Conservation (phyloP, 257 asterid species). For the Solanum arcanum region DNA sequence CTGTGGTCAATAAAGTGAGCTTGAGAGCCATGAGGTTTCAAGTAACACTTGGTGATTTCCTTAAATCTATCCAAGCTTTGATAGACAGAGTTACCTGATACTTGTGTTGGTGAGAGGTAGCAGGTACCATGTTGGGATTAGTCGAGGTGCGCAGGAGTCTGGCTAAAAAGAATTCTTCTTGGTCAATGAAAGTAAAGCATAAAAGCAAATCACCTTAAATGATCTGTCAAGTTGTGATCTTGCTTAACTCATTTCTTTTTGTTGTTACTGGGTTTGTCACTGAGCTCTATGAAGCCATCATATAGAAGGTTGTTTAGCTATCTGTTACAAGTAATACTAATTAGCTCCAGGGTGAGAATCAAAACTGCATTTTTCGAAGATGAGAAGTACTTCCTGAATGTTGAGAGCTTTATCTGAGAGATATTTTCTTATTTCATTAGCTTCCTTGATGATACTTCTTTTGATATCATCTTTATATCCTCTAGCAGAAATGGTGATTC, state of each 20-base stretch:
- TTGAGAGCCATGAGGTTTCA: background rate
- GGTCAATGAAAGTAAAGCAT: background rate
- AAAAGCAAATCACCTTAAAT: background rate
- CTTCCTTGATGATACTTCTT: background rate
- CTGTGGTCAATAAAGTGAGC: background rate
- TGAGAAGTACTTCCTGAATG: background rate
- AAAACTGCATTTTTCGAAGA: background rate
- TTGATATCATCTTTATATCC: background rate
- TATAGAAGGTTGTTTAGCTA: background rate
- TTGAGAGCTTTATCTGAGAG: background rate
- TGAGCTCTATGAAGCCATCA: background rate
- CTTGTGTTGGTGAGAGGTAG: background rate
- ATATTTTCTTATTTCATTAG: background rate
- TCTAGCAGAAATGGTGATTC: constrained; percentile 59
- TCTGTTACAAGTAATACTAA: background rate
- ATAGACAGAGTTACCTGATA: background rate
- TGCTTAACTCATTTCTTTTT: background rate
- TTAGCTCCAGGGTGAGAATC: background rate
- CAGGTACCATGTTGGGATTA: background rate
- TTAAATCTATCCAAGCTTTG: background rate
- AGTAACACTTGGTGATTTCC: background rate
- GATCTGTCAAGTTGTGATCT: background rate
- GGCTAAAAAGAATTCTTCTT: background rate
- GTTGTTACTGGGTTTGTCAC: background rate
- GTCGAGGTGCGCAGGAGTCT: background rate